Evolutionary conservation across 225 moss, liverwort and hornwort genomes (phyloP), one percentile per base, ranked within the genome.

Genomic region (Polytrichum commune): DNA sequence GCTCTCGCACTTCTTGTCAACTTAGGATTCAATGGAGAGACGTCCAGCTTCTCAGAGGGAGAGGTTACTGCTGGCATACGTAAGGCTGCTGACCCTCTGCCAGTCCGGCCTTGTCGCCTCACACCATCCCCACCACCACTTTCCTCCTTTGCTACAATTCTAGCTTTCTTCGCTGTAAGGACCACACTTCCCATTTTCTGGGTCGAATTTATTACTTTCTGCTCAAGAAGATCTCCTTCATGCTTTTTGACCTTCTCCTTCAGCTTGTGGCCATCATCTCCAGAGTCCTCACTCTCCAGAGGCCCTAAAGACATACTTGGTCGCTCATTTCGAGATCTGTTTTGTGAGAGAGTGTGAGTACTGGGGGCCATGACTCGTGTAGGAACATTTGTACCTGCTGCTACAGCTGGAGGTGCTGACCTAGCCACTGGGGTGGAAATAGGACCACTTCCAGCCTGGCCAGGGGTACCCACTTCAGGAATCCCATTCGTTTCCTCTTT

Each of bases 21-120:
- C 75, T 95, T 98, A 35, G 84, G 86, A 68, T 86, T 90, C n/a
- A 73, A 84, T 46, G 81, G 73, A 19, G 72, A 65, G 18, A 75
- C 73, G 30, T 95, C 98, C 67, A 82, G 80, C 75, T 93, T 98
- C 65, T 90, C 93, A 22, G 80, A 5, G 23, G 92, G 80, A 32
- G 85, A 83, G 67, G 69, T 87, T 65, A 82, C 85, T 28, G 79
- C 74, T 68, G 77, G 87, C 28, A 84, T 84, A 72, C 97, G 85
- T n/a, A 88, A 86, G 60, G 85, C 83, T 61, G 83, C 90, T 19
- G 87, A 79, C 27, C 88, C 98, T 74, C 98, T 85, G 29, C 98
- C 98, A 68, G 92, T 98, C 62, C 98, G 83, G 33, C 95, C 98
- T 80, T 98, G 95, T 76, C 98, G 92, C 56, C 98, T 87, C 60